These are phyloP conservation scores for Xylariaceae sp. DNA, from an alignment of 2,329 filamentous ascomycete genomes.

Conservation along the genomic window DNA sequence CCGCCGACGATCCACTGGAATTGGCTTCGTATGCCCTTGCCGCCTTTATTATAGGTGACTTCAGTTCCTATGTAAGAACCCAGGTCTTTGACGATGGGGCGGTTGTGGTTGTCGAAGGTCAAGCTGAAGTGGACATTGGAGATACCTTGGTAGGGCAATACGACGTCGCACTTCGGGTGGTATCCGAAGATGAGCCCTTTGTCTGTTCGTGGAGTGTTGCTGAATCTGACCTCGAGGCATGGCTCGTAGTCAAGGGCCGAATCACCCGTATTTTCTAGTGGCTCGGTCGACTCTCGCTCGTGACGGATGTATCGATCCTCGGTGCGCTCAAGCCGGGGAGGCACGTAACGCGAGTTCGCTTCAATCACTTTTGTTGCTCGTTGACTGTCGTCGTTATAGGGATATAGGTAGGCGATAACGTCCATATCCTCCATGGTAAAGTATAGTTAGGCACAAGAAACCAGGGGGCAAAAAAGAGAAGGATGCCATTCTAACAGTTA, in stretches of 20 bases:
- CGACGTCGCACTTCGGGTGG: background rate
- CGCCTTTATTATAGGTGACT: slow-evolving; percentile 28
- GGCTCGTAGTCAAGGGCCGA: background rate
- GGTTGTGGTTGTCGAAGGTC: slow-evolving; percentile 3
- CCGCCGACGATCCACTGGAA: slow-evolving; percentile 33
- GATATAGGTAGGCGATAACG: no score
- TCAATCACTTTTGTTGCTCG: background rate
- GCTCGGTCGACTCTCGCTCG: background rate
- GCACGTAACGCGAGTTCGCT: background rate
- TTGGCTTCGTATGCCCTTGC: slow-evolving; percentile 17
- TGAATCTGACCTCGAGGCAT: slow-evolving; percentile 7
- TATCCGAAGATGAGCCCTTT: slow-evolving; percentile 5
- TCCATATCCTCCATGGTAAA: no score
- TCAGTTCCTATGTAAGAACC: slow-evolving; percentile 26
- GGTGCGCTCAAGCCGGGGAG: background rate
- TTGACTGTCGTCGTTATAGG: no score
- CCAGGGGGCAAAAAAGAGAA: no score
- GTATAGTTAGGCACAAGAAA: no score
- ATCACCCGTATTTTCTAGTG: background rate
- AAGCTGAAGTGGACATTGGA: slow-evolving; percentile 3
- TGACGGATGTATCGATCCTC: background rate
- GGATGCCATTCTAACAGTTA: no score
- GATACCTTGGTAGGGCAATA: background rate
- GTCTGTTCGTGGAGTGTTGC: slow-evolving; percentile 3
- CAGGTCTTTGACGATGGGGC: slow-evolving; percentile 23